Evolutionary conservation across 1,139 yeast species (phyloP).

Genomic region (Saccharomyces pastorianus): DNA sequence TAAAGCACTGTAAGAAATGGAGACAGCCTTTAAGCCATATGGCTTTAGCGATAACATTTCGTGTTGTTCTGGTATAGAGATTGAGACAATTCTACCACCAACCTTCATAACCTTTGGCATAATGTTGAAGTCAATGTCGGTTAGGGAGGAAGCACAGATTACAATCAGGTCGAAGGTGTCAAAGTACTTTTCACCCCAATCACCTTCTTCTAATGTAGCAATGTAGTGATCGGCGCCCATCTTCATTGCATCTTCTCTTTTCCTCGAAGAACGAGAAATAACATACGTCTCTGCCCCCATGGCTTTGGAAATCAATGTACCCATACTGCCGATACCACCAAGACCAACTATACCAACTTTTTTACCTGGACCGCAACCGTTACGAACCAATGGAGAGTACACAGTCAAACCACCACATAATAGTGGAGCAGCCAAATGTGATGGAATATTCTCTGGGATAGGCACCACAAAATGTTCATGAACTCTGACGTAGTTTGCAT

Average conservation of each 20-base stretch:
- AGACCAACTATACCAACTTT: slow-evolving; percentile 50
- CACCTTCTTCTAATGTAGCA: slow-evolving; percentile 40
- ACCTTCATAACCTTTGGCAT: slow-evolving; percentile 36
- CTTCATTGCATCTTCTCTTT: slow-evolving; percentile 44
- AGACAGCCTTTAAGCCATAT: slow-evolving; percentile 33
- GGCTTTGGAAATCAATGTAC: slow-evolving; percentile 48
- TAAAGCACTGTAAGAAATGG: slow-evolving; percentile 38
- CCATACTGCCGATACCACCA: slow-evolving; percentile 59
- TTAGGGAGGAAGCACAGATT: slow-evolving; percentile 45
- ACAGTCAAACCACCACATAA: slow-evolving; percentile 49
- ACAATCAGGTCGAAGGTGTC: slow-evolving; percentile 41
- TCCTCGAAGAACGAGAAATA: slow-evolving; percentile 42
- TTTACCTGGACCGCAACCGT: slow-evolving; percentile 36
- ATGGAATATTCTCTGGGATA: slow-evolving; percentile 40
- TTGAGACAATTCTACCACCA: slow-evolving; percentile 45
- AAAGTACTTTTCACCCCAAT: slow-evolving; percentile 34
- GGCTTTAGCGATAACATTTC: slow-evolving; percentile 39
- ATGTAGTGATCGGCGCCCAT: slow-evolving; percentile 48
- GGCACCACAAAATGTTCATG: slow-evolving; percentile 43
- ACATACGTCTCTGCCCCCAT: slow-evolving; percentile 51
- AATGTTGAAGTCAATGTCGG: slow-evolving; percentile 34
- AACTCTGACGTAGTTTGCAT: slow-evolving; percentile 43
- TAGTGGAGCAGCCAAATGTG: slow-evolving; percentile 42
- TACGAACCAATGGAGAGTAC: slow-evolving; percentile 44
- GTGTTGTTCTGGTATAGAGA: slow-evolving; percentile 44